Percentiles rank a stretch among this genome's conserved stretches.
These are phyloP conservation scores for Tetrahymena elliotti DNA, from an alignment of 73 alveolate species.

Conservation along the genomic window DNA sequence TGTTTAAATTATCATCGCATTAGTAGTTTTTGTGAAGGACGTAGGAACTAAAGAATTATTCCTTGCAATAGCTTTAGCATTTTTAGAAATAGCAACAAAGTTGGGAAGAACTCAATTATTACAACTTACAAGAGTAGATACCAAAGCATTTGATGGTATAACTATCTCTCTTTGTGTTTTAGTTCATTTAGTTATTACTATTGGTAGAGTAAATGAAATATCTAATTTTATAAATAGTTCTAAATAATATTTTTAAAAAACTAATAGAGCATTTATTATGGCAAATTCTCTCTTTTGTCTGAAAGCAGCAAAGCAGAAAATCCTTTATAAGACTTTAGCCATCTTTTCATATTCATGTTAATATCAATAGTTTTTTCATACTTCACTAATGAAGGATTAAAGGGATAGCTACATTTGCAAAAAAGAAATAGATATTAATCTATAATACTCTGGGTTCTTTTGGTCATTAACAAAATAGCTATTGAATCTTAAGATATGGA, in stretches of 20 bases:
- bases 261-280: background rate
- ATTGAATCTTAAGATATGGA: background rate
- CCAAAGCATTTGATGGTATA: background rate
- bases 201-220: background rate
- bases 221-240: too few species aligned
- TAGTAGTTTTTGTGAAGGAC: background rate
- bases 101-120: background rate
- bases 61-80: background rate
- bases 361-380: background rate
- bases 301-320: background rate
- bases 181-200: background rate
- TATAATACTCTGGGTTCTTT: background rate
- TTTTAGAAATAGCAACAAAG: background rate
- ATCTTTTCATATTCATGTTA: background rate
- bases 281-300: background rate
- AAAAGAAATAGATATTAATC: background rate
- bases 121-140: background rate
- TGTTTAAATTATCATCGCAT: background rate
- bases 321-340: background rate
- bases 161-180: background rate
- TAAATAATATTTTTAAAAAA: too few species aligned
- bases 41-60: background rate
- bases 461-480: background rate
- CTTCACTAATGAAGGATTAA: background rate
- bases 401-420: background rate